phyloP scores from a whole-genome alignment of 73 alveolate genomes.

The Chromera velia region DNA sequence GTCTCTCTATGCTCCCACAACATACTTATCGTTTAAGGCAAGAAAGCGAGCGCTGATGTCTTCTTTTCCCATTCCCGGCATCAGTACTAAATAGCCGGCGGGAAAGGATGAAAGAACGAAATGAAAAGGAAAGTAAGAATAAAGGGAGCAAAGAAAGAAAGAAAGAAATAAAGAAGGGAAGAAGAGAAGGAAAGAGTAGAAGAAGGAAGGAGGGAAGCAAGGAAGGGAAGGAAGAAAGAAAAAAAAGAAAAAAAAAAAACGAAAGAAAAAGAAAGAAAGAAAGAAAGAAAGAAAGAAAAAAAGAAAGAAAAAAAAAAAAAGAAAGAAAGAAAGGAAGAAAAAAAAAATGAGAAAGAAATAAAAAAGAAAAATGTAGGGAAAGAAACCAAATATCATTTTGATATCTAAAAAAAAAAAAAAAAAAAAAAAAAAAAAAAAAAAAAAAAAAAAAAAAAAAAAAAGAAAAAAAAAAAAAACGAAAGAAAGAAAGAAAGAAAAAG shows the following conservation, averaged over 20 bases:
- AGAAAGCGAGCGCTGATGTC: too few species aligned
- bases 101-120: too few species aligned
- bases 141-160: too few species aligned
- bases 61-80: too few species aligned
- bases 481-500: not conserved
- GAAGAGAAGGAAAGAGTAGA: conserved; percentile 1
- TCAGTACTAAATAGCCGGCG: too few species aligned
- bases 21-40: too few species aligned
- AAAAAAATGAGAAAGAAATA: not conserved
- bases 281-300: not conserved
- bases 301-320: not conserved
- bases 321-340: not conserved
- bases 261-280: not conserved
- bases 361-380: not conserved
- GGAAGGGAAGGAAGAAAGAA: too few species aligned
- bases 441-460: not conserved
- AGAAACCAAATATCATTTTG: not conserved
- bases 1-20: too few species aligned
- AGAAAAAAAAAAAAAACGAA: not conserved
- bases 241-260: not conserved
- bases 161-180: too few species aligned
- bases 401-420: not conserved
- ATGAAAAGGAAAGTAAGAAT: too few species aligned
- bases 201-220: too few species aligned
- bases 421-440: not conserved